phyloP scores from a whole-genome alignment of 2,329 filamentous ascomycete genomes.

The Colletotrichum gigasporum region DNA sequence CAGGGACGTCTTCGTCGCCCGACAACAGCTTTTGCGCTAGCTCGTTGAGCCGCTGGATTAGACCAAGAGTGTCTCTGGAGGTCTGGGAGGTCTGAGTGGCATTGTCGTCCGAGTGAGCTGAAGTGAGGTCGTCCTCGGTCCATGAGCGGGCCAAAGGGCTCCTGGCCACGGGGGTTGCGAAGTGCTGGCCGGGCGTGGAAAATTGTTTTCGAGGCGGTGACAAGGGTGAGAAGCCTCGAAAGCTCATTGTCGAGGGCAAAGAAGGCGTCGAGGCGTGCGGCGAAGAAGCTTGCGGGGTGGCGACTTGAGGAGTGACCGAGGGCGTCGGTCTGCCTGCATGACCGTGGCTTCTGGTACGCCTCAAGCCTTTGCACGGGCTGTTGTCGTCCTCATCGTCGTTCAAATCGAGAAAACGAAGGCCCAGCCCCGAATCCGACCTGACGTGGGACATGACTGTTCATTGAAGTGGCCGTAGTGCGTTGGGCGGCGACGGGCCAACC shows the following conservation, averaged over 20 bases:
- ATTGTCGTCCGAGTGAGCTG: conserved; percentile 25
- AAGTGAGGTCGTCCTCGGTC: conserved; percentile 34
- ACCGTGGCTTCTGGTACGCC: conserved; percentile 20
- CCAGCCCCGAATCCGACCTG: conserved; percentile 33
- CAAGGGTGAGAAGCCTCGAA: conserved; percentile 42
- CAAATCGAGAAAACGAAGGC: conserved; percentile 31
- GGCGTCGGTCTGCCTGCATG: conserved; percentile 4
- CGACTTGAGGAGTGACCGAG: conserved; percentile 7
- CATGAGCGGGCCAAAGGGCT: conserved; percentile 30
- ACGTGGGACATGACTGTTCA: conserved; percentile 28
- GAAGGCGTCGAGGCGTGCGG: conserved; percentile 35
- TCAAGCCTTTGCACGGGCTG: conserved; percentile 29
- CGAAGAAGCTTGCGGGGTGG: conserved; percentile 27
- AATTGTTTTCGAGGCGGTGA: conserved; percentile 42
- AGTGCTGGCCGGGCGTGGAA: conserved; percentile 36
- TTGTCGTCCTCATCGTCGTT: conserved; percentile 30
- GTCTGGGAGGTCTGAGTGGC: conserved; percentile 34
- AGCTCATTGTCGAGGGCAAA: conserved; percentile 38
- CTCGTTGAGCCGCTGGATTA: conserved; percentile 47
- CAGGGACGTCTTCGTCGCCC: conserved; percentile 42
- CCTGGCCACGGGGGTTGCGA: conserved; percentile 35
- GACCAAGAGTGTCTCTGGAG: conserved; percentile 52
- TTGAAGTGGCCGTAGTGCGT: conserved; percentile 16
- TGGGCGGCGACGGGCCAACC: conserved; percentile 27
- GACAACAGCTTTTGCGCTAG: conserved; percentile 49